Evolutionary conservation across 2,329 filamentous ascomycete genomes (phyloP).

Genomic region (Rasamsonia emersonii): DNA sequence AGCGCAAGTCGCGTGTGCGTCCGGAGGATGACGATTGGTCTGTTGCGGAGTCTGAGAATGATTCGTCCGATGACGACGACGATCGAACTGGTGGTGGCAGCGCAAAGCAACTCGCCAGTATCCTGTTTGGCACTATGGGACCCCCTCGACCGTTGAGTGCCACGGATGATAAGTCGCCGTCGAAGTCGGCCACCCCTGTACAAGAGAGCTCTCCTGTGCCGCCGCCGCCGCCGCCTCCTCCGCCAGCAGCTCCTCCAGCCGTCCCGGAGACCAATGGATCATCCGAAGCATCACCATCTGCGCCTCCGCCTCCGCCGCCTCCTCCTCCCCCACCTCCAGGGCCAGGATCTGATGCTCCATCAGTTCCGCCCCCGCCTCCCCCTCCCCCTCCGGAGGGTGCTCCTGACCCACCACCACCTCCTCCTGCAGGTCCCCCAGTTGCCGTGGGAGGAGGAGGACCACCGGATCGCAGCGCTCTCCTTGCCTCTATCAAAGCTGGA

Average conservation of each 20-base stretch:
- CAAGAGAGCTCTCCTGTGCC: conserved; percentile 35
- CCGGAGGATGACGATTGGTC: conserved; percentile 68
- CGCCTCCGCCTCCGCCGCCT: conserved; percentile 40
- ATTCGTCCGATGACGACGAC: conserved; percentile 64
- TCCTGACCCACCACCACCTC: conserved; percentile 24
- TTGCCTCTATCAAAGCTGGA: conserved; percentile 77
- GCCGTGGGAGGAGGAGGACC: conserved; percentile 39
- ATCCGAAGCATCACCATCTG: conserved; percentile 21
- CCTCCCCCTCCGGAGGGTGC: conserved; percentile 17
- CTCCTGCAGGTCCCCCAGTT: conserved; percentile 34
- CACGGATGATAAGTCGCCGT: conserved; percentile 59
- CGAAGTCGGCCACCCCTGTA: conserved; percentile 38
- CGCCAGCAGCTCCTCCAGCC: conserved; percentile 24
- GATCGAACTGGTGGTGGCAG: conserved; percentile 70
- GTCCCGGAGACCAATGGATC: conserved; percentile 17
- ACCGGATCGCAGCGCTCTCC: conserved; percentile 51
- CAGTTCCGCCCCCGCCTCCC: conserved; percentile 23
- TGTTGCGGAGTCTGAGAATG: conserved; percentile 66
- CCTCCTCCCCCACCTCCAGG: conserved; percentile 27
- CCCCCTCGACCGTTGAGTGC: conserved; percentile 82
- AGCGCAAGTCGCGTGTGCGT: conserved; percentile 44
- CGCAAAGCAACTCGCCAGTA: conserved; percentile 86
- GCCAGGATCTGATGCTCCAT: conserved; percentile 19
- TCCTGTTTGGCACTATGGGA: conserved; percentile 94
- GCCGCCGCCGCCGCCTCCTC: conserved; percentile 36